phyloP scores from a whole-genome alignment of 495 filamentous ascomycete genomes.

The Daldinia bambusicola region DNA sequence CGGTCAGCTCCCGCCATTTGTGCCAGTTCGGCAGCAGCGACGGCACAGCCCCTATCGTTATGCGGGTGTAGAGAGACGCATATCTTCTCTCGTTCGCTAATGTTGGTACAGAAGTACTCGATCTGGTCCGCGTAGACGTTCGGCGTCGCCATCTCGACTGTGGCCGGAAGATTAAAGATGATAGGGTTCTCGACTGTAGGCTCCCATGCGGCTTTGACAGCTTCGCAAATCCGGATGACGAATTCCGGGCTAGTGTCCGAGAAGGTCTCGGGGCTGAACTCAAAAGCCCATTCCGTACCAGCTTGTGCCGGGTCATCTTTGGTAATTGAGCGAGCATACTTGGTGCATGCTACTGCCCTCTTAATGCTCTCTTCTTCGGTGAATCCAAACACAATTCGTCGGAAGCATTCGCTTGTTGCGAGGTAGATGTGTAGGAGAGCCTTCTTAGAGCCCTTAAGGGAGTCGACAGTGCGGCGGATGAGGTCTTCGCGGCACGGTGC shows the following conservation, averaged over 20 bases:
- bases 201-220: constrained; percentile 95
- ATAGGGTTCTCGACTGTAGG: constrained; percentile 84
- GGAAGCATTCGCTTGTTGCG: constrained; percentile 93
- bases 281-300: constrained; percentile 90
- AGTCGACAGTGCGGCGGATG: constrained; percentile 89
- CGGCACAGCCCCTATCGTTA: constrained; percentile 92
- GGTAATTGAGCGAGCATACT: constrained; percentile 87
- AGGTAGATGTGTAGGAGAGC: constrained; percentile 98
- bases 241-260: constrained; percentile 90
- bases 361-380: constrained; percentile 82
- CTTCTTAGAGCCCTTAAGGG: constrained; percentile 89
- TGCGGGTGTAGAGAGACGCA: constrained; percentile 89
- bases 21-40: constrained; percentile 85
- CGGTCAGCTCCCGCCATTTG: constrained; percentile 98
- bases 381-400: constrained; percentile 87
- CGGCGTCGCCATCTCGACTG: constrained; percentile 94
- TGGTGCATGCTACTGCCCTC: constrained; percentile 86
- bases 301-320: constrained; percentile 87
- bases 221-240: constrained; percentile 86
- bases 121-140: constrained; percentile 98
- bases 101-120: constrained; percentile 87
- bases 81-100: constrained; percentile 81
- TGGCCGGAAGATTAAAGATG: constrained; percentile 97
- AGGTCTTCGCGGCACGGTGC: constrained; percentile 93
- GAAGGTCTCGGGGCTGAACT: constrained; percentile 97